Evolutionary conservation across 2,329 filamentous ascomycete species (phyloP).

Genomic region (Stachybotrys elegans): DNA sequence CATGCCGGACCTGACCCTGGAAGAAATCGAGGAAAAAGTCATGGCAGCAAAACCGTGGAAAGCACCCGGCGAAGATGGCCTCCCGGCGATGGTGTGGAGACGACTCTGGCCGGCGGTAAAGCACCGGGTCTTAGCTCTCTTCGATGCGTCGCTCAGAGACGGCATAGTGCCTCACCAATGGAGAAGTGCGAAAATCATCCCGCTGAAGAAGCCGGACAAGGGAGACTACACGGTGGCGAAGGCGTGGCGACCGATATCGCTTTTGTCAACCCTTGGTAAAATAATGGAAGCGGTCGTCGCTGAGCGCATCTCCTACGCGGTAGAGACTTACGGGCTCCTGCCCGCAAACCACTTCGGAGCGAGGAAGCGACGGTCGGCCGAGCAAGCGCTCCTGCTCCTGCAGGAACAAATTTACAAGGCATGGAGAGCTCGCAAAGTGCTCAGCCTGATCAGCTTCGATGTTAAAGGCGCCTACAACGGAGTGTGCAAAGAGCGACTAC

Average conservation of each 20-base stretch:
- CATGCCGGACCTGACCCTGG: conserved; percentile 13
- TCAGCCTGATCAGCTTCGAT: conserved; percentile 31
- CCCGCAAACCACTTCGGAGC: conserved; percentile 3
- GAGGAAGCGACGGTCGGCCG: conserved; percentile 5
- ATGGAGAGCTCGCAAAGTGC: conserved; percentile 3
- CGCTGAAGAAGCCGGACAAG: conserved; percentile 20
- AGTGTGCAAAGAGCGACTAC: conserved; percentile 25
- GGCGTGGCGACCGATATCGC: conserved; percentile 18
- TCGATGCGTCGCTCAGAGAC: conserved; percentile 12
- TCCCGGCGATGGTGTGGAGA: conserved; percentile 13
- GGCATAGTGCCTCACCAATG: conserved; percentile 12
- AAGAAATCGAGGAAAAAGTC: conserved; percentile 15
- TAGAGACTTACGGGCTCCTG: conserved; percentile 3
- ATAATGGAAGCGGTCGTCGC: conserved; percentile 7
- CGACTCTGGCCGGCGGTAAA: conserved; percentile 10
- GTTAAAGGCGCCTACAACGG: conserved; percentile 35
- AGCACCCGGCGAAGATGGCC: conserved; percentile 13
- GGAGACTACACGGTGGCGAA: conserved; percentile 18
- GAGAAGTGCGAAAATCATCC: conserved; percentile 20
- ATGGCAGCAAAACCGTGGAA: conserved; percentile 13
- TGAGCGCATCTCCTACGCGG: conserved; percentile 4
- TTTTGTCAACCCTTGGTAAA: conserved; percentile 19
- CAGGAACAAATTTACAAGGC: conserved; percentile 6
- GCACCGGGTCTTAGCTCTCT: conserved; percentile 11
- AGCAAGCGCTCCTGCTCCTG: conserved; percentile 10